Evolutionary conservation across 2,329 filamentous ascomycete genomes (phyloP).

Genomic region (Penicillium concentricum): DNA sequence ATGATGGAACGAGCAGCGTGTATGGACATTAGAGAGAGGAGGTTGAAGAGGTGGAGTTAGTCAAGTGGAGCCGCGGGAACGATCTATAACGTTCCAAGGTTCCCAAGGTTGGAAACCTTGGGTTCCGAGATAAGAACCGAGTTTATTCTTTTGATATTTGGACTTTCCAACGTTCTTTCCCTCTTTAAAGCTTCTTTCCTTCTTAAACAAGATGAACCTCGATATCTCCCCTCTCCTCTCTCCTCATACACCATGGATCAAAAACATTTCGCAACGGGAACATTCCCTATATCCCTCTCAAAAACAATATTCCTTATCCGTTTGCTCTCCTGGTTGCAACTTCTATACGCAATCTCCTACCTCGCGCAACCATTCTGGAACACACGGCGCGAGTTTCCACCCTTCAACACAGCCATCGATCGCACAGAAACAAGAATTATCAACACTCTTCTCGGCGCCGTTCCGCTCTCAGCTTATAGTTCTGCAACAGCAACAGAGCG

Average conservation of each 20-base stretch:
- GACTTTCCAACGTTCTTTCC: no score
- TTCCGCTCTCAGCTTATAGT: slow-evolving; percentile 17
- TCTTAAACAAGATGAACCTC: background rate
- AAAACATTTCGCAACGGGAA: background rate
- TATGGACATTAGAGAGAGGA: background rate
- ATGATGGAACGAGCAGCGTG: slow-evolving; percentile 18
- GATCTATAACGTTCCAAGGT: background rate
- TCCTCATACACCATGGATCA: background rate
- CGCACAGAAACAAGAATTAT: slow-evolving; percentile 25
- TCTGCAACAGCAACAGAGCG: slow-evolving; percentile 11
- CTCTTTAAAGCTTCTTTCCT: background rate
- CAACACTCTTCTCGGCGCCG: slow-evolving; percentile 19
- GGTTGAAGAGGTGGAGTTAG: slow-evolving; percentile 1
- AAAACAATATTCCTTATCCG: slow-evolving; percentile 20
- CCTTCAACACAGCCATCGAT: slow-evolving; percentile 19
- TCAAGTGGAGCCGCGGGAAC: slow-evolving; percentile 2
- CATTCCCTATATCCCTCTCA: slow-evolving; percentile 16
- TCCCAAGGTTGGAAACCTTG: background rate
- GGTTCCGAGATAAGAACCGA: background rate
- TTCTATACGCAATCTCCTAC: slow-evolving; percentile 23
- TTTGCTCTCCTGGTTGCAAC: slow-evolving; percentile 25
- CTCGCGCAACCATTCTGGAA: slow-evolving; percentile 15
- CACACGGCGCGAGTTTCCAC: slow-evolving; percentile 9
- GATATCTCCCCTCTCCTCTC: background rate
- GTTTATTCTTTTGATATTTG: background rate